Evolutionary conservation across 2,329 filamentous ascomycete genomes (phyloP), one percentile per base, ranked within the genome.

Genomic region (Aspergillus sp.): DNA sequence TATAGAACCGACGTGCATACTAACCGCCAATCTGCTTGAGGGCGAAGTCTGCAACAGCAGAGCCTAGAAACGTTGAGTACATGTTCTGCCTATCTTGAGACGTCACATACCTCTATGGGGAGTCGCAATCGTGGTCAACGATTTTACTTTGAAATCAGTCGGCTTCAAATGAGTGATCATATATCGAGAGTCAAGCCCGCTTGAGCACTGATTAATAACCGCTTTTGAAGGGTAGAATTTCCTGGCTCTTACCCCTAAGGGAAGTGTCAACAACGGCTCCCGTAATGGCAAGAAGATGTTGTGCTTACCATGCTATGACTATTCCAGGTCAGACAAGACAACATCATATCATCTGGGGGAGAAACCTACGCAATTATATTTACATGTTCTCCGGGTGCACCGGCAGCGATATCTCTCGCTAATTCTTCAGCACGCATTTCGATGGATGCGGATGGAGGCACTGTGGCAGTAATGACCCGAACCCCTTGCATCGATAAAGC

Each of bases 81-180:
- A 4, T n/a, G 13, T 62, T 30, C 10, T 28, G 32, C 4, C 4
- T 32, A 28, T 13, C 4, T 9, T 8, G 5, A 12, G 13, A 2
- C 4, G 7, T 9, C 15, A 62, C 70, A 38, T 49, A 83, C 83
- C 78, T 74, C 82, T 75, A 74, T 89, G 86, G 1, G 86, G 86
- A 13, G 84, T 85, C 2, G 86, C 85, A 59, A 89, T 82, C 0
- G 86, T 88, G 0, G 86, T 88, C 65, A 89, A 72, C 0, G 85
- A 88, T 39, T 92, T 82, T 61, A 97, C 90, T 71, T 91, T 91
- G 65, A 97, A 91, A 54, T 88, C 85, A 3, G 78, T 76, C 9
- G 85, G 85, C 53, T 81, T 79, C 21, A 88, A 74, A 45, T 76
- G 80, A 61, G 83, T 87, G 66, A 89, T 86, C 84, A 89, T 87